A percentile compares a stretch with the other conserved stretches of the same genome.
Conservation (phyloP, 2,329 filamentous ascomycete genomes). For the Stromatinia cepivora region DNA sequence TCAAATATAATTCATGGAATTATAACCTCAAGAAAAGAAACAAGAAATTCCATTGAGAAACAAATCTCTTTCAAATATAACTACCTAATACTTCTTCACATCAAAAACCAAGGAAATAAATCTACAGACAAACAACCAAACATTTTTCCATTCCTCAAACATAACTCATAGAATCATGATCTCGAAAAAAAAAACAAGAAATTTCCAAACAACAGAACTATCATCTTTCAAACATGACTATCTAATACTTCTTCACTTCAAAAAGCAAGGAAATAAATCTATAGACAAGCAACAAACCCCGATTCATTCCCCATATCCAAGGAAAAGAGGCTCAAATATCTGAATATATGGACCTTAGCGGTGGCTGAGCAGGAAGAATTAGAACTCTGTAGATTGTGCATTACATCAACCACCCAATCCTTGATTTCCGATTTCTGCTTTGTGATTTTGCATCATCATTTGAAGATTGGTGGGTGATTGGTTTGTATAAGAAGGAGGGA, state of each 20-base stretch:
- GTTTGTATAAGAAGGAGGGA: neutral
- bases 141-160: no score
- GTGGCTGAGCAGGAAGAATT: neutral
- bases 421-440: neutral
- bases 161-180: no score
- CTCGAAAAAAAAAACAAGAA: no score
- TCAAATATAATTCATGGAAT: no score
- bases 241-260: neutral
- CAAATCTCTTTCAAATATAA: neutral
- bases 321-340: constrained; percentile 2
- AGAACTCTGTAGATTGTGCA: neutral
- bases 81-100: no score
- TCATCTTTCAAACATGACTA: neutral
- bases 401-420: neutral
- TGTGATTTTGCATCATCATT: constrained; percentile 2
- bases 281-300: neutral
- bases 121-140: neutral
- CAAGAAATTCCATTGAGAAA: no score
- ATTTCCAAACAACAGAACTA: neutral
- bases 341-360: neutral
- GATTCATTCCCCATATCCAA: neutral
- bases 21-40: no score
- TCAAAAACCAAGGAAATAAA: neutral
- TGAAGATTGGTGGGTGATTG: neutral
- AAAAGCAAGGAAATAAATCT: neutral